Evolutionary conservation across 257 asterid genomes (phyloP), one percentile per base, ranked within the genome.

Genomic region (Salvia miltiorrhiza): DNA sequence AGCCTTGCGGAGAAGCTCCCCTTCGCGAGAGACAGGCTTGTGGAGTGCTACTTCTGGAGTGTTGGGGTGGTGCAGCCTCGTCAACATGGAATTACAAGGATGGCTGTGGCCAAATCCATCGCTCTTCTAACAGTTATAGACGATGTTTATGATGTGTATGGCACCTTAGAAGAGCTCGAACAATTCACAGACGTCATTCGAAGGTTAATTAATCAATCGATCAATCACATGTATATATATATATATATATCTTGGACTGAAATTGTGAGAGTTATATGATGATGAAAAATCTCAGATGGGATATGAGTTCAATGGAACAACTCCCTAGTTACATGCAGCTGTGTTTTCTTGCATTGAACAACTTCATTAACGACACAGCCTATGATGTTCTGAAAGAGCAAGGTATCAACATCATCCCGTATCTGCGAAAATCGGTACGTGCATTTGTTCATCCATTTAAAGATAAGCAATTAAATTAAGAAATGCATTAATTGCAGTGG

Each of bases 21-120:
- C 32, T 86, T 86, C 70, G 84, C 79, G 0, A 73, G 92, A 69
- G 85, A 86, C 63, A 86, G 87, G 2, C 10, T 86, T 11, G 81
- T 82, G 66, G 87, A 82, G 56, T 48, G 63, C 56, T 86, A 71
- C 60, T 71, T 79, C 1, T 80, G 84, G 83, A 72, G 43, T 1
- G 43, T 54, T 6, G 86, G 63, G 12, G n/a, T 67, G 1, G 57
- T 37, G 5, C 67, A 74, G 33, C 86, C 83, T 26, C 47, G 48
- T 12, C 6, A 41, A 3, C 48, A 12, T 41, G 17, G 0, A 41
- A 2, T 0, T 0, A n/a, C 5, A 19, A 35, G 89, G 32, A 66
- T 43, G 9, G 70, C 2, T 0, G 0, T 47, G 9, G 16, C 17
- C 5, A 55, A 80, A 39, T 74, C 69, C 21, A 76, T 39, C 58